Evolutionary conservation across 768 basidiomycete genomes (phyloP).

Genomic region (Naganishia vaughanmartiniae): DNA sequence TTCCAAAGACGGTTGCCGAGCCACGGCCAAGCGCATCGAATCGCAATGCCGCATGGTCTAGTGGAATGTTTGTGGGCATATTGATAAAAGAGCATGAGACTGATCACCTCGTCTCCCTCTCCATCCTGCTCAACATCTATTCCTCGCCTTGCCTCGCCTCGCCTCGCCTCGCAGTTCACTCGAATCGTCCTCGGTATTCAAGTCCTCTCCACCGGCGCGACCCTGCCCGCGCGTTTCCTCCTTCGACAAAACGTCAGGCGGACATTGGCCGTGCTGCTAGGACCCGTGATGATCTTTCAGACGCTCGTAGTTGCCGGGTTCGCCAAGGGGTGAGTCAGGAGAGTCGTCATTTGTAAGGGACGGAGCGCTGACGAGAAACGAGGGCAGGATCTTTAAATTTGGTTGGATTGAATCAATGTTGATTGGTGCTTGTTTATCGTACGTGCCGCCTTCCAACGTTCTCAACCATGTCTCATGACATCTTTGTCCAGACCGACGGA

Average conservation of each 20-base stretch:
- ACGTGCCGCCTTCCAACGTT: background rate
- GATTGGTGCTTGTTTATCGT: conserved; percentile 36
- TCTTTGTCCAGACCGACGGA: conserved; percentile 30
- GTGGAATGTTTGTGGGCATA: too few relatives aligned
- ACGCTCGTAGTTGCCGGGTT: conserved; percentile 25
- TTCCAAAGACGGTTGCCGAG: too few relatives aligned
- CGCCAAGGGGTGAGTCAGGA: conserved; percentile 34
- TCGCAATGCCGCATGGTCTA: too few relatives aligned
- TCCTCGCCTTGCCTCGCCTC: background rate
- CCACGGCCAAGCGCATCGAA: too few relatives aligned
- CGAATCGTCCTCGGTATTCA: conserved; percentile 54
- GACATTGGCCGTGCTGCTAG: conserved; percentile 29
- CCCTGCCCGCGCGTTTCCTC: conserved; percentile 35
- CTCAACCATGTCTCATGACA: background rate
- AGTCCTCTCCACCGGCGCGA: conserved; percentile 46
- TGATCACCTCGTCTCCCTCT: background rate
- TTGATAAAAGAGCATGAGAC: too few relatives aligned
- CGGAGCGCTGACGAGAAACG: too few relatives aligned
- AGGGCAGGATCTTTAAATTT: conserved; percentile 26
- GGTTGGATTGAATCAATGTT: conserved; percentile 34
- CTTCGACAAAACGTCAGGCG: conserved; percentile 21
- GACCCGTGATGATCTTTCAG: conserved; percentile 33
- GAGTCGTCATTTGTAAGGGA: too few relatives aligned
- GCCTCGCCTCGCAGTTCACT: conserved; percentile 32
- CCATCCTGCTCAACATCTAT: background rate